Conservation (phyloP, 2,329 filamentous ascomycete species). For the Diplodia mutila region DNA sequence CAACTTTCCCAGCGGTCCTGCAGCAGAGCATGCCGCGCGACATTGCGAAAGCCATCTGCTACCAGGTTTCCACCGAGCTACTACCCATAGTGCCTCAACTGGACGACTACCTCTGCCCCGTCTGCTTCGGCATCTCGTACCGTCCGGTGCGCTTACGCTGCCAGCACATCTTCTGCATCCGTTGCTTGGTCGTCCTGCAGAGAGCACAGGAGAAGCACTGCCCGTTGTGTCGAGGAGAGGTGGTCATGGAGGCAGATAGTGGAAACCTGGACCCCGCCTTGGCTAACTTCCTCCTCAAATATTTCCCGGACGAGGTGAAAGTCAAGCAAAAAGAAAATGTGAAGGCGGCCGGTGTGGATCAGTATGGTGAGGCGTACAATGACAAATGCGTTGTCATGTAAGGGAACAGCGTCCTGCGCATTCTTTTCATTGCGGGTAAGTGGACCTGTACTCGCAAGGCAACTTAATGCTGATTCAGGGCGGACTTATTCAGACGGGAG, state of each 20-base stretch:
- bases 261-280: slow-evolving; percentile 67
- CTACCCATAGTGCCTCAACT: slow-evolving; percentile 76
- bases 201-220: slow-evolving; percentile 69
- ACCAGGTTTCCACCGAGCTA: slow-evolving; percentile 72
- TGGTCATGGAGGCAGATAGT: slow-evolving; percentile 70
- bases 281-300: slow-evolving; percentile 70
- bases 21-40: slow-evolving; percentile 65
- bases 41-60: slow-evolving; percentile 75
- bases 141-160: slow-evolving; percentile 78
- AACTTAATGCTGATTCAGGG: not conserved
- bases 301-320: slow-evolving; percentile 75
- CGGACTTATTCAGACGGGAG: not conserved
- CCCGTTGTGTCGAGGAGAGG: slow-evolving; percentile 74
- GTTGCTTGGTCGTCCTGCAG: slow-evolving; percentile 81
- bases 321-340: slow-evolving; percentile 68
- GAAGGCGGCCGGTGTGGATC: slow-evolving; percentile 71
- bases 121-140: slow-evolving; percentile 80
- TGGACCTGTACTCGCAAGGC: not conserved
- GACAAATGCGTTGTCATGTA: slow-evolving; percentile 65
- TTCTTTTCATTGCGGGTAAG: not conserved
- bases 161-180: slow-evolving; percentile 79
- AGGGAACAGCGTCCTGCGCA: not conserved
- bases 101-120: slow-evolving; percentile 82
- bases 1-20: slow-evolving; percentile 64
- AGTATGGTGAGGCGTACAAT: slow-evolving; percentile 69